Base-by-base conservation (phyloP, 768 basidiomycete species). In the Leccinum longicurvipes region DNA sequence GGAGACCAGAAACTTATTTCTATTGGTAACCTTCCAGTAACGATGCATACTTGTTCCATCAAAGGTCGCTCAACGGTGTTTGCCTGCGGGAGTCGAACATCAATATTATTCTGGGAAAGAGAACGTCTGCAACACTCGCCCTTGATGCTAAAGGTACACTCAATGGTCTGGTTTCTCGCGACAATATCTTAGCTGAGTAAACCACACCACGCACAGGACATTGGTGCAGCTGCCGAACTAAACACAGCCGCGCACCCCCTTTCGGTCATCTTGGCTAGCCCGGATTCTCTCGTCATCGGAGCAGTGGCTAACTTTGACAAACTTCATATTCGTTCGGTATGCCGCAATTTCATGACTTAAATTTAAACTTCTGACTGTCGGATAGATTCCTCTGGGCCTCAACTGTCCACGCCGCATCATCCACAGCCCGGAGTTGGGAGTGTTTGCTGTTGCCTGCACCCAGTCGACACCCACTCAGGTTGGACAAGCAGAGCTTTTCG, bases 271-370 rank as follows among this genome's bases (percentile, higher is more conserved):
- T 67, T 93, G 42, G 82, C 82, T 10, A 79, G 82, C 3, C 66
- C 77, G 0, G 74, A 75, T 6, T 74, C 78, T 0, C 69, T 94
- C 15, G 72, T 81, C 47, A 81, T 96, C 45, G 93, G 92, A 8
- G 74, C 74, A 6, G 79, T 92, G 12, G 73, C 76, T 29, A 80
- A 87, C 56, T 74, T 92, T 11, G 83, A 89, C 59, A 90, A 89
- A 68, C 77, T 93, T 68, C 89, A 95, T 62, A 84, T 95, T 46
- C 84, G 85, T 54, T 82, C 90, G 32, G 91, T 91, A 67, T 59
- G 81, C 58, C 29, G 12, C 12, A 25, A 4, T 32, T 34, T 39
- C 24, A 27, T 29, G 39, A 46, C 27, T 12, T 50, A 3, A 25
- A 21, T 45, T 11, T 36, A 10, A 11, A 46, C 19, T 47, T 53